These are phyloP conservation scores for Teunomyces cretensis DNA, from an alignment of 805 yeast species.

Conservation along the genomic window DNA sequence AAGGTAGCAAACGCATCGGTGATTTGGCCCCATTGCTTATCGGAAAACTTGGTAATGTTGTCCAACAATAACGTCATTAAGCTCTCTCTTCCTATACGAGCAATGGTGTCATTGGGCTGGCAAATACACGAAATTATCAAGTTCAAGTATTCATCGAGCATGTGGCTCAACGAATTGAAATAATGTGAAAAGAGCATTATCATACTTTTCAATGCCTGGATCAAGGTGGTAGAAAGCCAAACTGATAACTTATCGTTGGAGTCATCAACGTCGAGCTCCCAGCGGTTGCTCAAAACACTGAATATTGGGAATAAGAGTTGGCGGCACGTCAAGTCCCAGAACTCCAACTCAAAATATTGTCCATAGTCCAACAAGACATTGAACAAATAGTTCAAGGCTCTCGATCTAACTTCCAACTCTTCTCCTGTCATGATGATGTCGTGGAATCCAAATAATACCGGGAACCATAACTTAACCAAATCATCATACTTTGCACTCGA, in stretches of 20 bases:
- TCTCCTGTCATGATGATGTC: conserved; percentile 90
- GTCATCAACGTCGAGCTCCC: conserved; percentile 63
- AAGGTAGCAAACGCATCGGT: conserved; percentile 63
- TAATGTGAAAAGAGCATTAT: conserved; percentile 80
- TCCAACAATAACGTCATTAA: conserved; percentile 75
- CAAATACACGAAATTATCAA: conserved; percentile 85
- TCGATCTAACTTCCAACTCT: conserved; percentile 90
- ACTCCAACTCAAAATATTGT: conserved; percentile 63
- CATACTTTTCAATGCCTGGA: conserved; percentile 90
- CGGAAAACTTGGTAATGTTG: conserved; percentile 63
- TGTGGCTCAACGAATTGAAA: conserved; percentile 70
- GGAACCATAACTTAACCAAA: conserved; percentile 73
- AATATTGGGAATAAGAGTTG: conserved; percentile 88
- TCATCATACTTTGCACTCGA: conserved; percentile 23
- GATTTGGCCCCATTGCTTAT: conserved; percentile 72
- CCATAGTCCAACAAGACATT: conserved; percentile 81
- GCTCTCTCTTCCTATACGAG: conserved; percentile 91
- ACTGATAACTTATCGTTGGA: conserved; percentile 85
- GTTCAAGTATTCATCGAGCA: conserved; percentile 76
- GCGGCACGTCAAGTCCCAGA: conserved; percentile 82
- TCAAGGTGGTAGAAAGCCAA: conserved; percentile 94
- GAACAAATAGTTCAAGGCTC: conserved; percentile 81
- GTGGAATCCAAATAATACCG: conserved; percentile 80
- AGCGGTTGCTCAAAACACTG: conserved; percentile 69
- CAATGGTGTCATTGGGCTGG: conserved; percentile 95